Conservation (phyloP, 768 basidiomycete genomes). For the Pleurotus eryngii region DNA sequence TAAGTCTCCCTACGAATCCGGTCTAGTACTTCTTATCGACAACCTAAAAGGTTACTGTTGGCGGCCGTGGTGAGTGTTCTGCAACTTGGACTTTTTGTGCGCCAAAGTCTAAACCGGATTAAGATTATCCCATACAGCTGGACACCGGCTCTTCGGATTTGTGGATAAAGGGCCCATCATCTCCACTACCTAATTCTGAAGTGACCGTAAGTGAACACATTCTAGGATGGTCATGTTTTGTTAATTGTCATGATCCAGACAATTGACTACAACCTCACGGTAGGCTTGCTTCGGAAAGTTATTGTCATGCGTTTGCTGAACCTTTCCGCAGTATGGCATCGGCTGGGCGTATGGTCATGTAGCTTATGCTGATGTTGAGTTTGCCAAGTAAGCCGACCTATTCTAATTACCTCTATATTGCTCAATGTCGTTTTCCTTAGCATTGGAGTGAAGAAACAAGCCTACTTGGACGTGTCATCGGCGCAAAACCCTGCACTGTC, state of each 20-base stretch:
- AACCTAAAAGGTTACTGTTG: constrained; percentile 57
- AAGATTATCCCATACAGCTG: constrained; percentile 73
- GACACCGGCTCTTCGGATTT: constrained; percentile 87
- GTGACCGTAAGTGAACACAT: constrained; percentile 40
- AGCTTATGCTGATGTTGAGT: constrained; percentile 57
- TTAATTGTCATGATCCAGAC: constrained; percentile 27
- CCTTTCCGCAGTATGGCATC: constrained; percentile 60
- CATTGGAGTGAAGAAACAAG: constrained; percentile 64
- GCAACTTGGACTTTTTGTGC: background rate
- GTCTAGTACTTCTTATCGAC: too few species aligned
- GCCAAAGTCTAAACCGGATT: constrained; percentile 4
- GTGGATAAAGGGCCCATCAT: constrained; percentile 54
- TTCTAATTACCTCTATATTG: background rate
- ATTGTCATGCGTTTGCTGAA: background rate
- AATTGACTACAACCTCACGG: constrained; percentile 58
- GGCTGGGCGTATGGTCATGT: constrained; percentile 75
- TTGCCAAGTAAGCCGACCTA: constrained; percentile 56
- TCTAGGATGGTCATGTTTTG: constrained; percentile 2
- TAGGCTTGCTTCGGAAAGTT: constrained; percentile 25
- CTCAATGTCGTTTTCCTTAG: constrained; percentile 30
- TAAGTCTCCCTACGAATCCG: constrained; percentile 29
- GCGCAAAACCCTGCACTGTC: constrained; percentile 72
- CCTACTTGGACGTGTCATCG: constrained; percentile 58
- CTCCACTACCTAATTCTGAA: constrained; percentile 45
- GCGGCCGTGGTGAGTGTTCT: constrained; percentile 47